These are phyloP conservation scores for Pseudohyphozyma bogoriensis DNA, from an alignment of 768 basidiomycete species.

Conservation along the genomic window DNA sequence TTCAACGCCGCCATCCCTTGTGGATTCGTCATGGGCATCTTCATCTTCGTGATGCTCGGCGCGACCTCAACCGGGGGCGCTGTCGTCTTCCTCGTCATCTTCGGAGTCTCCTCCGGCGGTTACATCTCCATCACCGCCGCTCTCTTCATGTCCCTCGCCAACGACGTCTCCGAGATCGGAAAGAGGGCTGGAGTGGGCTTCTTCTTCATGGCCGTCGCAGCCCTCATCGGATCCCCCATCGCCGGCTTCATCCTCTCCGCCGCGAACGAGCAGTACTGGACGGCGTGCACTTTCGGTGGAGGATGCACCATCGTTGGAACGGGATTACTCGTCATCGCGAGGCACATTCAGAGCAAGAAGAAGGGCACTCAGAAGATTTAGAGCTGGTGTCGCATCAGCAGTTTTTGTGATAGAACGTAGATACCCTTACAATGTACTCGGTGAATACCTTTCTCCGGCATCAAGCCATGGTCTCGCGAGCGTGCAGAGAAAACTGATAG, in stretches of 20 bases:
- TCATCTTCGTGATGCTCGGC: constrained; percentile 21
- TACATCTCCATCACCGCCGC: constrained; percentile 6
- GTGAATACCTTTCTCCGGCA: too few relatives aligned
- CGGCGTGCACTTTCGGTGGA: constrained; percentile 20
- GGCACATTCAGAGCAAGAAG: neutral
- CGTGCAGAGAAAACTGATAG: too few relatives aligned
- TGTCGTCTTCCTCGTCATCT: constrained; percentile 14
- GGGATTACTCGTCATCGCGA: neutral
- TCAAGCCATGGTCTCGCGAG: too few relatives aligned
- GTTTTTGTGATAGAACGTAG: too few relatives aligned
- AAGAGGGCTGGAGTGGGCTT: constrained; percentile 26
- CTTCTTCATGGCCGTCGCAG: constrained; percentile 22
- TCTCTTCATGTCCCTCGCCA: constrained; percentile 11
- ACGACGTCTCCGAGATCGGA: constrained; percentile 19
- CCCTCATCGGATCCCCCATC: constrained; percentile 24
- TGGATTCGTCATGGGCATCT: neutral
- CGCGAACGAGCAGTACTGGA: constrained; percentile 13
- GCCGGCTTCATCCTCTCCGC: constrained; percentile 23
- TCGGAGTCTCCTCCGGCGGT: constrained; percentile 16
- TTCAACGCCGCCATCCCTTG: constrained; percentile 21
- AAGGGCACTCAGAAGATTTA: neutral
- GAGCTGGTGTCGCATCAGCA: too few relatives aligned
- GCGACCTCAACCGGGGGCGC: constrained; percentile 6
- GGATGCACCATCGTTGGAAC: neutral
- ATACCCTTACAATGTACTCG: too few relatives aligned